Evolutionary conservation across 371 early-diverging fungal species (phyloP).

Genomic region (Blastocladiella emersonii): DNA sequence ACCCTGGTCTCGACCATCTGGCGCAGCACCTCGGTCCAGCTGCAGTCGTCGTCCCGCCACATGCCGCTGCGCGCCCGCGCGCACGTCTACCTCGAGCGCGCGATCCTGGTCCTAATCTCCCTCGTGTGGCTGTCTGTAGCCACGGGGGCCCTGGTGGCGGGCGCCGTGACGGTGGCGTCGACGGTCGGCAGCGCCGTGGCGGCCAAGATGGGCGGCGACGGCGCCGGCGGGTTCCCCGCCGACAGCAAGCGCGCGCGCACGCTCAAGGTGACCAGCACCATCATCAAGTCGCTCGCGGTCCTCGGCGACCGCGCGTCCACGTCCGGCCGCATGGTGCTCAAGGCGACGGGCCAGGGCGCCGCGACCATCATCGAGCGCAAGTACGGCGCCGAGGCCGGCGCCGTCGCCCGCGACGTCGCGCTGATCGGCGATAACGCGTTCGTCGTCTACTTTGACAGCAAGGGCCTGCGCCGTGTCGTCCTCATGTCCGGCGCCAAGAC

Average conservation of each 20-base stretch:
- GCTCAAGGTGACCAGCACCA: not conserved
- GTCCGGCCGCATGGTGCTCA: not conserved
- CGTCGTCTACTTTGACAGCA: not conserved
- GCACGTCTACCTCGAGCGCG: too few relatives aligned
- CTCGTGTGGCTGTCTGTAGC: not conserved
- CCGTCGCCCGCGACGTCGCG: not conserved
- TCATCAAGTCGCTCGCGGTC: not conserved
- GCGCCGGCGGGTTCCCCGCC: not conserved
- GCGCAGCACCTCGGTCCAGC: too few relatives aligned
- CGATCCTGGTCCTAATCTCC: too few relatives aligned
- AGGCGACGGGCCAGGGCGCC: not conserved
- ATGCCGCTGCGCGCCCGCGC: too few relatives aligned
- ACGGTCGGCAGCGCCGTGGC: not conserved
- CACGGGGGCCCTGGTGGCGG: not conserved
- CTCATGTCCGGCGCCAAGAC: not conserved
- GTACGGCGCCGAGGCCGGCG: slow-evolving; percentile 2
- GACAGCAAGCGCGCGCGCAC: not conserved
- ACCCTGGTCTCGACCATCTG: too few relatives aligned
- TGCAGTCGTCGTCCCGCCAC: too few relatives aligned
- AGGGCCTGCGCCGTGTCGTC: not conserved
- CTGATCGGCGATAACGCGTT: not conserved
- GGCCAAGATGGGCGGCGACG: not conserved
- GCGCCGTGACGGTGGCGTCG: not conserved
- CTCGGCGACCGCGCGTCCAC: not conserved
- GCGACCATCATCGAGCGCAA: not conserved